Conservation (phyloP, 805 yeast species). For the Metschnikowia corniflorae region DNA sequence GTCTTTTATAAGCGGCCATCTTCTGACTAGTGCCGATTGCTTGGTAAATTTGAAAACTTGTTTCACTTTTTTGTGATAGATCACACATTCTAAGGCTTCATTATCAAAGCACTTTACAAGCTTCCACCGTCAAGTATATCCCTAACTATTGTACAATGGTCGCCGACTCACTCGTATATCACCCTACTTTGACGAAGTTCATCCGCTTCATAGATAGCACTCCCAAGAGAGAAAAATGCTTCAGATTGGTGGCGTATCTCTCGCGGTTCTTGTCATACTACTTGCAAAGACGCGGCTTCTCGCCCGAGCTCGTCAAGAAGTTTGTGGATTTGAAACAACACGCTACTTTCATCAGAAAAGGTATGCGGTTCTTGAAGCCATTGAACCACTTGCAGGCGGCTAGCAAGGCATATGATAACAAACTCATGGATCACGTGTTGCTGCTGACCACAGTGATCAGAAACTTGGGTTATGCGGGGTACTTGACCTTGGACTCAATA, state of each 20-base stretch:
- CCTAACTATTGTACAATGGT: slow-evolving; percentile 60
- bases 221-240: slow-evolving; percentile 75
- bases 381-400: slow-evolving; percentile 69
- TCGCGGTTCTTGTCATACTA: slow-evolving; percentile 69
- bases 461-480: slow-evolving; percentile 60
- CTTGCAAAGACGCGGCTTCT: slow-evolving; percentile 53
- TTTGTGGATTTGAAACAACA: slow-evolving; percentile 58
- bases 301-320: slow-evolving; percentile 43
- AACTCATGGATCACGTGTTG: slow-evolving; percentile 58
- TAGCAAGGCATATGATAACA: slow-evolving; percentile 62
- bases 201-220: slow-evolving; percentile 62
- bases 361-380: slow-evolving; percentile 81
- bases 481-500: slow-evolving; percentile 60
- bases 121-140: too few species aligned
- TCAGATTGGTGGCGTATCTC: slow-evolving; percentile 77
- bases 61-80: too few species aligned
- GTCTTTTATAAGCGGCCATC: too few species aligned
- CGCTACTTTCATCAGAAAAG: slow-evolving; percentile 72
- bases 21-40: too few species aligned
- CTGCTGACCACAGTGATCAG: slow-evolving; percentile 52
- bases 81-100: too few species aligned
- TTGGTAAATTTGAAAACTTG: too few species aligned
- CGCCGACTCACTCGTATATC: slow-evolving; percentile 64
- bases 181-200: slow-evolving; percentile 63
- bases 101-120: too few species aligned